Conservation (phyloP, 2,329 filamentous ascomycete species). For the Colletotrichum graminicola region DNA sequence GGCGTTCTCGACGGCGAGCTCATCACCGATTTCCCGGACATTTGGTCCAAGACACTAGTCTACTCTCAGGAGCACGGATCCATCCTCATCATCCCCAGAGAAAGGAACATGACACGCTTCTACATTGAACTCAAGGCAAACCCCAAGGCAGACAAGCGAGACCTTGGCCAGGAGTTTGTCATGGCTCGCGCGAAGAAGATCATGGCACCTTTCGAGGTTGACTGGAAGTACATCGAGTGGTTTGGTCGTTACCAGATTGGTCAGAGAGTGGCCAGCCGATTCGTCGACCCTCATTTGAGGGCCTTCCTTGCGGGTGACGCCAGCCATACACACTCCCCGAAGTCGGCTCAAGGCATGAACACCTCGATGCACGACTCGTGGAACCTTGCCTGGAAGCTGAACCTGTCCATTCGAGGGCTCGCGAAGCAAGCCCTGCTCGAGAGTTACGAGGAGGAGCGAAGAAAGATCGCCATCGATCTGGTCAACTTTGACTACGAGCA, state of each 20-base stretch:
- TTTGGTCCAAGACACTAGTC: slow-evolving; percentile 80
- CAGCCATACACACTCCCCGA: slow-evolving; percentile 79
- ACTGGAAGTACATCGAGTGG: slow-evolving; percentile 74
- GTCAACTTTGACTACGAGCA: slow-evolving; percentile 71
- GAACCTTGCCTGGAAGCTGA: slow-evolving; percentile 68
- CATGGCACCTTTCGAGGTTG: slow-evolving; percentile 67
- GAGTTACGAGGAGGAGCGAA: slow-evolving; percentile 74
- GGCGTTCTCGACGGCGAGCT: slow-evolving; percentile 79
- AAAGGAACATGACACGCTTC: slow-evolving; percentile 77
- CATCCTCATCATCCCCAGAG: slow-evolving; percentile 79
- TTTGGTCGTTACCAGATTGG: slow-evolving; percentile 80
- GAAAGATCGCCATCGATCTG: slow-evolving; percentile 69
- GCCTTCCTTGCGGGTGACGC: slow-evolving; percentile 80
- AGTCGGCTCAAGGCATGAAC: slow-evolving; percentile 79
- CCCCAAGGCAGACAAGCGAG: slow-evolving; percentile 55
- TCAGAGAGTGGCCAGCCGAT: slow-evolving; percentile 77
- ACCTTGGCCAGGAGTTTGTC: slow-evolving; percentile 73
- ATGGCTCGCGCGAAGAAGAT: slow-evolving; percentile 75
- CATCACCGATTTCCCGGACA: slow-evolving; percentile 79
- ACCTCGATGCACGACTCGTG: slow-evolving; percentile 71
- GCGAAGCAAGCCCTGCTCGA: slow-evolving; percentile 66
- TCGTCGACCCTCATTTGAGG: slow-evolving; percentile 70
- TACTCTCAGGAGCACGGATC: slow-evolving; percentile 76
- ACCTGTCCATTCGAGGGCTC: slow-evolving; percentile 66
- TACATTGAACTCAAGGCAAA: slow-evolving; percentile 68